Conservation (phyloP, 306 rosid species). For the Cucurbita ficifolia region DNA sequence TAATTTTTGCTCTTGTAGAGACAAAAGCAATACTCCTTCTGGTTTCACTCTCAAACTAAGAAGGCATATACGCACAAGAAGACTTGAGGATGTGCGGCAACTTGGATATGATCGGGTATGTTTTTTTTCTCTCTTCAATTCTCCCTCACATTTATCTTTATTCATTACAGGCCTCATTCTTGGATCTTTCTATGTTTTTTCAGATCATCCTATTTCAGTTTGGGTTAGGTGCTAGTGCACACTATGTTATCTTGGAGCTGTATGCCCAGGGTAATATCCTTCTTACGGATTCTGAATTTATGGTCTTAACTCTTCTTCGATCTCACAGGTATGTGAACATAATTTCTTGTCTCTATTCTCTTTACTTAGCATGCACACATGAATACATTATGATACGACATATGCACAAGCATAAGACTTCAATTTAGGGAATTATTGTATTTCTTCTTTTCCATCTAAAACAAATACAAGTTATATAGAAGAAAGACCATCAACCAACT, state of each 20-base stretch:
- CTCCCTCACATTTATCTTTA: not conserved
- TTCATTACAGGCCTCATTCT: not conserved
- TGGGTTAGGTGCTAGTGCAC: constrained; percentile 84
- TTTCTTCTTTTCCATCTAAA: too few relatives aligned
- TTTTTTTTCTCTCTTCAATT: not conserved
- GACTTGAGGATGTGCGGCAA: constrained; percentile 97
- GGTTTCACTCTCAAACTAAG: constrained; percentile 92
- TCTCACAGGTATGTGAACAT: constrained; percentile 60
- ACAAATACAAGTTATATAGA: too few relatives aligned
- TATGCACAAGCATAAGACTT: not conserved
- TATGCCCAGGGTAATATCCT: constrained; percentile 92
- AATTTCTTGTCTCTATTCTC: not conserved
- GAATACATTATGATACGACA: not conserved
- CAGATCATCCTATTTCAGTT: constrained; percentile 94
- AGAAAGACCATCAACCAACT: too few relatives aligned
- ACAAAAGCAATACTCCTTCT: constrained; percentile 92
- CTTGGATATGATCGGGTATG: constrained; percentile 94
- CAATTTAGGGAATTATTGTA: too few relatives aligned
- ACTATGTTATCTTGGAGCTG: constrained; percentile 80
- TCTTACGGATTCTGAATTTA: constrained; percentile 65
- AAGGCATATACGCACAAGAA: constrained; percentile 82
- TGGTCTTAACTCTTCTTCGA: constrained; percentile 89
- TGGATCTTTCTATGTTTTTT: not conserved
- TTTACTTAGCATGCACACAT: not conserved
- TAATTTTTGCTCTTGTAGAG: constrained; percentile 21